phyloP scores from a whole-genome alignment of 2,329 filamentous ascomycete genomes.

The Pseudogymnoascus sp. region DNA sequence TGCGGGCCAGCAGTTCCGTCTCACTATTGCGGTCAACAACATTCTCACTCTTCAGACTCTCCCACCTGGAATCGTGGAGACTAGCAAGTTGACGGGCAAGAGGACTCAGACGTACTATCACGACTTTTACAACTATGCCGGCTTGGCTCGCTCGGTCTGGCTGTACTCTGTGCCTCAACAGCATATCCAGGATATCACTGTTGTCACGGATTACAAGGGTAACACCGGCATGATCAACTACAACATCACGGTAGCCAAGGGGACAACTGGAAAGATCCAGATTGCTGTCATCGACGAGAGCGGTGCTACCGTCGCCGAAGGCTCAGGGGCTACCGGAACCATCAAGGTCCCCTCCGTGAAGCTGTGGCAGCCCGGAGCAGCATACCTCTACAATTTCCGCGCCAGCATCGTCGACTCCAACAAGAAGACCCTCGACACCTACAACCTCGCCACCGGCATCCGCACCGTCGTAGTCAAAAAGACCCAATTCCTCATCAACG shows the following conservation, averaged over 20 bases:
- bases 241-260: constrained; percentile 1
- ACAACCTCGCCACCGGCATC: constrained; percentile 19
- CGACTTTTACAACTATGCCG: constrained; percentile 28
- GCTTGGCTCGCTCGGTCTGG: constrained; percentile 25
- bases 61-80: neutral
- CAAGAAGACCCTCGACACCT: constrained; percentile 16
- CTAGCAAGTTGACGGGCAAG: constrained; percentile 14
- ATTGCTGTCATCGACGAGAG: constrained; percentile 14
- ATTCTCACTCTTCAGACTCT: constrained; percentile 22
- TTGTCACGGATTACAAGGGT: constrained; percentile 18
- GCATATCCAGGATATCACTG: constrained; percentile 20
- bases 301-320: constrained; percentile 9
- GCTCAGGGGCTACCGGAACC: constrained; percentile 12
- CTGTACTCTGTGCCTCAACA: constrained; percentile 21
- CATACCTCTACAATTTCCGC: constrained; percentile 23
- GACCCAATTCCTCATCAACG: constrained; percentile 23
- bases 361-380: constrained; percentile 24
- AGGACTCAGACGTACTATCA: constrained; percentile 23
- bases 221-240: constrained; percentile 12
- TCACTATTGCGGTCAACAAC: constrained; percentile 28
- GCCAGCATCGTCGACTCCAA: constrained; percentile 15
- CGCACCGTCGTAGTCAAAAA: constrained; percentile 19
- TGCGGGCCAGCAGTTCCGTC: constrained; percentile 21
- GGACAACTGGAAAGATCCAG: neutral
- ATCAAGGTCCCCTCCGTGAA: constrained; percentile 15